These are phyloP conservation scores for Candida loeiensis DNA, from an alignment of 805 yeast genomes.

Conservation along the genomic window DNA sequence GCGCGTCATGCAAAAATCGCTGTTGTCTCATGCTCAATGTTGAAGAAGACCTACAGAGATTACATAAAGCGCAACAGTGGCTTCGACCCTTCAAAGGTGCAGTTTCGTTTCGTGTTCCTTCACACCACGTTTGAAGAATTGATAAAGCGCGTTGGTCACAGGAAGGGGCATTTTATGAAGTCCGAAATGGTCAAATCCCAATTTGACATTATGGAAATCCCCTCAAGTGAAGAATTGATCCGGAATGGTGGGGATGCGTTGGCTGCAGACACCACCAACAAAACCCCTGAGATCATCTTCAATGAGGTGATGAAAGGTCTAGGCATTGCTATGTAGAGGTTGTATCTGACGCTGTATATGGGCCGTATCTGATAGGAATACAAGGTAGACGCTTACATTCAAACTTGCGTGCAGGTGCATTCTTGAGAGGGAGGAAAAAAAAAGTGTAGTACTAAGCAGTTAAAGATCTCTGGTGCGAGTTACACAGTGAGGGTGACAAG, in stretches of 20 bases:
- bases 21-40: slow-evolving; percentile 80
- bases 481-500: no score
- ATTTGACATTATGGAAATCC: slow-evolving; percentile 70
- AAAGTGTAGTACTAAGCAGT: neutral
- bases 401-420: neutral
- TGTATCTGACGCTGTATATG: neutral
- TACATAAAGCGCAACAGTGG: slow-evolving; percentile 39
- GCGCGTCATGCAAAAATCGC: slow-evolving; percentile 24
- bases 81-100: slow-evolving; percentile 20
- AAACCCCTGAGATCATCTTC: slow-evolving; percentile 26
- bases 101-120: slow-evolving; percentile 62
- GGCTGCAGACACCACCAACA: slow-evolving; percentile 33
- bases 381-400: no score
- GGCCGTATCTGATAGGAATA: no score
- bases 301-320: slow-evolving; percentile 15
- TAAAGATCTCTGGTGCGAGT: neutral
- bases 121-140: slow-evolving; percentile 62
- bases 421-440: neutral
- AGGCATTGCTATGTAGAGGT: neutral
- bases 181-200: slow-evolving; percentile 79
- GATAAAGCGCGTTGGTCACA: slow-evolving; percentile 52
- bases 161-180: slow-evolving; percentile 85
- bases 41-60: slow-evolving; percentile 72
- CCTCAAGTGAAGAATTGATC: slow-evolving; percentile 41
- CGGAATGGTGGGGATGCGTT: slow-evolving; percentile 35